Conservation (phyloP, 345 rosid genomes). For the Physaria fendleri region DNA sequence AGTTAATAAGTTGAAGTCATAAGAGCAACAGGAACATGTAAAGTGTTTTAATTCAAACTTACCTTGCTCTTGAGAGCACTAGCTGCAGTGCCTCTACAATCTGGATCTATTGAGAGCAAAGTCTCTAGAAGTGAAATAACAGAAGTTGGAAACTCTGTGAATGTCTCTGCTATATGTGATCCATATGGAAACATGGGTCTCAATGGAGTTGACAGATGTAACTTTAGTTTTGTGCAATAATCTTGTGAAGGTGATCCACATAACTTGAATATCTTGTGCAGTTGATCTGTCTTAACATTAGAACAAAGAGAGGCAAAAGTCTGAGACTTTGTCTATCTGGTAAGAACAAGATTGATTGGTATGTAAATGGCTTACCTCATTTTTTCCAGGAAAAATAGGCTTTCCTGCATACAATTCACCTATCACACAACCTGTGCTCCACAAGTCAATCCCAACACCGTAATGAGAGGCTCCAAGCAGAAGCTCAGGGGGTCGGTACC, state of each 20-base stretch:
- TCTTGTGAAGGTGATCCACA: slow-evolving; percentile 78
- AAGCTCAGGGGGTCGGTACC: slow-evolving; percentile 97
- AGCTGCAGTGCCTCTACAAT: slow-evolving; percentile 65
- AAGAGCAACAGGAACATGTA: slow-evolving; percentile 3
- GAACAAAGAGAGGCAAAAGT: neutral
- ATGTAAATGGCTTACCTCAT: slow-evolving; percentile 51
- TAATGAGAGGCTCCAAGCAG: slow-evolving; percentile 78
- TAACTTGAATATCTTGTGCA: slow-evolving; percentile 72
- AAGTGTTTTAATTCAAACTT: neutral
- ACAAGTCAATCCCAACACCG: slow-evolving; percentile 74
- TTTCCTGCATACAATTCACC: slow-evolving; percentile 77
- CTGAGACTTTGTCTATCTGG: neutral
- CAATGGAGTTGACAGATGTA: slow-evolving; percentile 54
- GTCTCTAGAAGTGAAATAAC: slow-evolving; percentile 65
- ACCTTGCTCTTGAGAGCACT: slow-evolving; percentile 74
- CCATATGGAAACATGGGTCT: slow-evolving; percentile 71
- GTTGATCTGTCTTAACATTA: slow-evolving; percentile 60
- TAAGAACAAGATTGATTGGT: slow-evolving; percentile 10
- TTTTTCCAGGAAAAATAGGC: slow-evolving; percentile 86
- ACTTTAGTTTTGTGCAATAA: slow-evolving; percentile 56
- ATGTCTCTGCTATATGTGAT: slow-evolving; percentile 53
- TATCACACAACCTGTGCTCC: slow-evolving; percentile 92
- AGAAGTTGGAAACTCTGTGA: slow-evolving; percentile 49
- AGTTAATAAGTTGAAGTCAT: neutral
- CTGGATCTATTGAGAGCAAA: slow-evolving; percentile 73